Evolutionary conservation across 257 asterid genomes (phyloP).

Genomic region (Solanum pimpinellifolium): DNA sequence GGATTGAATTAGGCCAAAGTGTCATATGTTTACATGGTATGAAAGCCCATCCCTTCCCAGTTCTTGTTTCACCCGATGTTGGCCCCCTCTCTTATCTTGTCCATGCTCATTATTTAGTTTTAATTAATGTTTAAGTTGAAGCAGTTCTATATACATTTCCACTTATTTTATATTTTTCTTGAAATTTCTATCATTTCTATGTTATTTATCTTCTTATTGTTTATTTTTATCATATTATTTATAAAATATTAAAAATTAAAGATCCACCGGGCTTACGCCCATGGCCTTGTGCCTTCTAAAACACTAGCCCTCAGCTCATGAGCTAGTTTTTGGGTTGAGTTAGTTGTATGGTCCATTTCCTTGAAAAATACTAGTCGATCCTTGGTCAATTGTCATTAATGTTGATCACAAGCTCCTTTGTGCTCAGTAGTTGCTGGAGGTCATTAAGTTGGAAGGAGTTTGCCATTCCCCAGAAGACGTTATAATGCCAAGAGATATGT

Average conservation of each 20-base stretch:
- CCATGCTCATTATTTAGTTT: not conserved
- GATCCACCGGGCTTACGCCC: no score
- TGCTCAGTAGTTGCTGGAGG: conserved; percentile 64
- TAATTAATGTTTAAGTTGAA: not conserved
- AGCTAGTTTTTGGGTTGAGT: not conserved
- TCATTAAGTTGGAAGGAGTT: conserved; percentile 70
- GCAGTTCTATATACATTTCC: not conserved
- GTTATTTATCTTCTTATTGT: not conserved
- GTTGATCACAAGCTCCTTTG: not conserved
- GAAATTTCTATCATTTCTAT: not conserved
- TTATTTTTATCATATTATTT: no score
- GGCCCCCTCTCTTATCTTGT: not conserved
- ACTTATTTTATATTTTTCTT: no score
- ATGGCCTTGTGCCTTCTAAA: not conserved
- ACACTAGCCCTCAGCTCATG: not conserved
- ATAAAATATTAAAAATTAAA: no score
- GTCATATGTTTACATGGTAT: not conserved
- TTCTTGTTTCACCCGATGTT: not conserved
- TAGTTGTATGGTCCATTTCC: not conserved
- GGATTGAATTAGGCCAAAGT: not conserved
- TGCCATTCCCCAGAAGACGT: conserved; percentile 59
- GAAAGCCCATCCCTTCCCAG: not conserved
- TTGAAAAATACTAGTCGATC: not conserved
- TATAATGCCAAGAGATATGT: conserved; percentile 61
- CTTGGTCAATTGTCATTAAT: not conserved